Percentiles rank a stretch among this genome's conserved stretches.
phyloP scores from a whole-genome alignment of 1,139 yeast genomes.

The Debaryomyces coudertii region DNA sequence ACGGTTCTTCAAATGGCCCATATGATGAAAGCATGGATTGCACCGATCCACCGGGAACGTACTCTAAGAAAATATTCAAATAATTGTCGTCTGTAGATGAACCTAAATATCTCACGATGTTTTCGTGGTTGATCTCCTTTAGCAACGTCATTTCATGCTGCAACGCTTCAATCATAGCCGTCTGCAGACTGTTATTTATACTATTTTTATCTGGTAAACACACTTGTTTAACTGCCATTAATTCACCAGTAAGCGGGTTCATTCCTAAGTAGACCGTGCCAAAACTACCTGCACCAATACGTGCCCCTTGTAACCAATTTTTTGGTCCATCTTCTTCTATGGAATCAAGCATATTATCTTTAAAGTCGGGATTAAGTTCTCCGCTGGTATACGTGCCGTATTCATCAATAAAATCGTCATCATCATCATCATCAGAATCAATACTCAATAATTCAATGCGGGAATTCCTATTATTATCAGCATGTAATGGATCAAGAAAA shows the following conservation, averaged over 20 bases:
- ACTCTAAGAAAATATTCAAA: conserved; percentile 85
- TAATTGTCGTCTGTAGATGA: conserved; percentile 72
- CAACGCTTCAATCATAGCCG: conserved; percentile 75
- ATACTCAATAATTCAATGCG: conserved; percentile 53
- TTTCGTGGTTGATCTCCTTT: conserved; percentile 83
- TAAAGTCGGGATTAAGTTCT: conserved; percentile 20
- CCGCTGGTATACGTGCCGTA: conserved; percentile 18
- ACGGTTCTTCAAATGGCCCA: conserved; percentile 91
- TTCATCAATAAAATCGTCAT: conserved; percentile 20
- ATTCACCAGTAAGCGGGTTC: conserved; percentile 89
- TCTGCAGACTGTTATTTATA: conserved; percentile 46
- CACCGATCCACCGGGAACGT: conserved; percentile 96
- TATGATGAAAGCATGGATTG: conserved; percentile 81
- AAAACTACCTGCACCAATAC: conserved; percentile 93
- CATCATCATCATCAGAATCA: conserved; percentile 41
- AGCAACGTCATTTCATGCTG: conserved; percentile 82
- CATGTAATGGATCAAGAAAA: conserved; percentile 26
- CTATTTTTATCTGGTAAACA: conserved; percentile 56
- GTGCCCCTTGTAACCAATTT: conserved; percentile 91
- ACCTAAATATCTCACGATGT: conserved; percentile 89
- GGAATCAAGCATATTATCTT: conserved; percentile 21
- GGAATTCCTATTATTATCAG: conserved; percentile 42
- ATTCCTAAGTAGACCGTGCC: conserved; percentile 93
- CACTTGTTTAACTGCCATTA: conserved; percentile 97
- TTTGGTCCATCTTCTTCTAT: conserved; percentile 52